These are phyloP conservation scores for Talaromyces stipitatus DNA, from an alignment of 495 filamentous ascomycete species.

Conservation along the genomic window DNA sequence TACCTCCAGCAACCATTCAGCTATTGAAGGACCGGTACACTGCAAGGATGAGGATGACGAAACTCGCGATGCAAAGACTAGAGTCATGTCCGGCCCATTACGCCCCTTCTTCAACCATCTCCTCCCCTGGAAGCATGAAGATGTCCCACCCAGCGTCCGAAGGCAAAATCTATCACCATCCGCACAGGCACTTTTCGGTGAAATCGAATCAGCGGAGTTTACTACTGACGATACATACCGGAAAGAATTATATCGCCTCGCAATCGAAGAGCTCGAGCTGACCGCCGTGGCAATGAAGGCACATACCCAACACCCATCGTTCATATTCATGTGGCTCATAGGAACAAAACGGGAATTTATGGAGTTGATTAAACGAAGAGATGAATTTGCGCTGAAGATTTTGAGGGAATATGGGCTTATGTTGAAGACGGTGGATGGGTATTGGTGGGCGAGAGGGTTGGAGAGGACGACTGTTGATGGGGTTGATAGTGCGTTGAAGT, in stretches of 20 bases:
- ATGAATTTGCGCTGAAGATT: background rate
- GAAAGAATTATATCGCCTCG: background rate
- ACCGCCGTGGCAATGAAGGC: background rate
- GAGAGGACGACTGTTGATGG: background rate
- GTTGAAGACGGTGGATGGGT: background rate
- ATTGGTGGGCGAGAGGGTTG: background rate
- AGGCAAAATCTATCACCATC: background rate
- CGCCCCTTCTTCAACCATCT: background rate
- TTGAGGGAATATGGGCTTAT: background rate
- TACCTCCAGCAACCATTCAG: background rate
- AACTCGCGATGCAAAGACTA: background rate
- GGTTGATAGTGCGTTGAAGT: background rate
- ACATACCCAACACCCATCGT: background rate
- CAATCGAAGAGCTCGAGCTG: background rate
- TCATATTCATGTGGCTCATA: constrained; percentile 3
- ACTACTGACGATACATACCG: no score
- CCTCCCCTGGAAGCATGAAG: background rate
- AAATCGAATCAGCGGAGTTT: background rate
- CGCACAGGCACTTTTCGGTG: background rate
- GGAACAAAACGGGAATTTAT: background rate
- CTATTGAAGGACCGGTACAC: background rate
- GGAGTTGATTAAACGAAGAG: background rate
- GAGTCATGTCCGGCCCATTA: background rate
- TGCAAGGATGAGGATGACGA: background rate
- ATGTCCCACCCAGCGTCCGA: background rate